Evolutionary conservation across 2,329 filamentous ascomycete species (phyloP).

Genomic region (Sporothrix globosa): DNA sequence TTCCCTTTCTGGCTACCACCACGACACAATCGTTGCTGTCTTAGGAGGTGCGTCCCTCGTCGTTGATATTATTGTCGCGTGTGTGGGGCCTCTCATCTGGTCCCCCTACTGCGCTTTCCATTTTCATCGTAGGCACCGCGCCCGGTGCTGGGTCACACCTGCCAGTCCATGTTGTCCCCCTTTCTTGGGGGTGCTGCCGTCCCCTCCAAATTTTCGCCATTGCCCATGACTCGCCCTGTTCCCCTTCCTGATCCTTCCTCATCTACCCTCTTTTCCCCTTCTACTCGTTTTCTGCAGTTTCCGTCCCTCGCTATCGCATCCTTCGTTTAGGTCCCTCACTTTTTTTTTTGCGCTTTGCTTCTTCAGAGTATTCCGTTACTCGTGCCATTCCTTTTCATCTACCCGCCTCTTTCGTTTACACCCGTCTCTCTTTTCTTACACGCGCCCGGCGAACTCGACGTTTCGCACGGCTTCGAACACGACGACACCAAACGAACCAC

Average conservation of each 20-base stretch:
- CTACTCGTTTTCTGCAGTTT: constrained; percentile 25
- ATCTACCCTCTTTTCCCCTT: constrained; percentile 16
- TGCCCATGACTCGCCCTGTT: constrained; percentile 4
- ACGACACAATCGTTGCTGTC: constrained; percentile 2
- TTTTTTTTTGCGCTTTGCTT: constrained; percentile 17
- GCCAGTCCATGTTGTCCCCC: constrained; percentile 9
- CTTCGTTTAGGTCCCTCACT: constrained; percentile 20
- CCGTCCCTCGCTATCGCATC: constrained; percentile 4
- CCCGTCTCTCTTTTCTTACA: constrained; percentile 15
- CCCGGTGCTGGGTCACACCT: constrained; percentile 1
- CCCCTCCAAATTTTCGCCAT: neutral
- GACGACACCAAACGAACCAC: constrained; percentile 3
- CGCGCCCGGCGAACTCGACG: constrained; percentile 11
- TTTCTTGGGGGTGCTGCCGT: constrained; percentile 4
- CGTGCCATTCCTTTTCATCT: constrained; percentile 32
- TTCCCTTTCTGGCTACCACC: neutral
- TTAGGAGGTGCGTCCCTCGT: neutral
- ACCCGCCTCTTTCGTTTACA: neutral
- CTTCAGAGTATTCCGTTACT: constrained; percentile 33
- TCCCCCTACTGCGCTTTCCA: constrained; percentile 29
- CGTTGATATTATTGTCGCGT: constrained; percentile 31
- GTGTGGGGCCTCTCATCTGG: constrained; percentile 31
- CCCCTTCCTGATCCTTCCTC: constrained; percentile 21
- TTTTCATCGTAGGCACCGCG: constrained; percentile 15
- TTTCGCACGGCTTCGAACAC: constrained; percentile 21